Percentiles rank a stretch among this genome's conserved stretches.
Evolutionary conservation across 805 yeast genomes (phyloP).

Genomic region (Yamadazyma kitorensis): DNA sequence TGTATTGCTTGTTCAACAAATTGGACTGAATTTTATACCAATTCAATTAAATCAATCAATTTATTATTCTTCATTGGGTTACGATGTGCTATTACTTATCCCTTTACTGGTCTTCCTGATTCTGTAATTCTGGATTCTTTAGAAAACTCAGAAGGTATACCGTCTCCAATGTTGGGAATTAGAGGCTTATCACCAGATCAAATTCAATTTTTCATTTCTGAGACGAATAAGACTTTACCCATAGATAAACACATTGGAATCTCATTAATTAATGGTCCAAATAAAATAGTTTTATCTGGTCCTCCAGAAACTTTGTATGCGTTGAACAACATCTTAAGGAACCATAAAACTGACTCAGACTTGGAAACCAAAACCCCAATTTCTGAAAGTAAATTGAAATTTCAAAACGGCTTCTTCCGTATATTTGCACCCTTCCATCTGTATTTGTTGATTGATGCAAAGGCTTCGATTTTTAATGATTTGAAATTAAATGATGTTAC

Average conservation of each 20-base stretch:
- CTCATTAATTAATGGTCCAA: slow-evolving; percentile 91
- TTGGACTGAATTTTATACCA: slow-evolving; percentile 78
- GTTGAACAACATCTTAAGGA: slow-evolving; percentile 85
- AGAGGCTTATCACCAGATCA: slow-evolving; percentile 81
- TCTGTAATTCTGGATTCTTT: slow-evolving; percentile 87
- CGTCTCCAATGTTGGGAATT: slow-evolving; percentile 95
- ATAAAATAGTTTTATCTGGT: slow-evolving; percentile 93
- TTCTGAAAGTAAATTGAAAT: slow-evolving; percentile 90
- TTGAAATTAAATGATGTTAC: slow-evolving; percentile 54
- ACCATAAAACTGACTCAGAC: slow-evolving; percentile 92
- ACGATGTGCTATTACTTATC: slow-evolving; percentile 85
- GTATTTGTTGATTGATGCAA: slow-evolving; percentile 73
- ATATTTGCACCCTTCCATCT: slow-evolving; percentile 97
- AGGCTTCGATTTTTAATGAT: slow-evolving; percentile 63
- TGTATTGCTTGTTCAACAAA: slow-evolving; percentile 78
- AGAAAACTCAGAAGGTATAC: slow-evolving; percentile 93
- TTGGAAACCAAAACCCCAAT: slow-evolving; percentile 90
- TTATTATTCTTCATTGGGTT: slow-evolving; percentile 91
- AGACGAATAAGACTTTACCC: slow-evolving; percentile 93
- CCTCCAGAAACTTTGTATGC: slow-evolving; percentile 98
- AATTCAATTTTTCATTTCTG: slow-evolving; percentile 74
- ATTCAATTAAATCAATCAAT: slow-evolving; percentile 76
- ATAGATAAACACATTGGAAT: slow-evolving; percentile 84
- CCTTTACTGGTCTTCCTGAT: slow-evolving; percentile 92
- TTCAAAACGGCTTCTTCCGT: slow-evolving; percentile 91